Evolutionary conservation across 176 grass and related monocot genomes (phyloP).

Genomic region (Pontederia crassipes): DNA sequence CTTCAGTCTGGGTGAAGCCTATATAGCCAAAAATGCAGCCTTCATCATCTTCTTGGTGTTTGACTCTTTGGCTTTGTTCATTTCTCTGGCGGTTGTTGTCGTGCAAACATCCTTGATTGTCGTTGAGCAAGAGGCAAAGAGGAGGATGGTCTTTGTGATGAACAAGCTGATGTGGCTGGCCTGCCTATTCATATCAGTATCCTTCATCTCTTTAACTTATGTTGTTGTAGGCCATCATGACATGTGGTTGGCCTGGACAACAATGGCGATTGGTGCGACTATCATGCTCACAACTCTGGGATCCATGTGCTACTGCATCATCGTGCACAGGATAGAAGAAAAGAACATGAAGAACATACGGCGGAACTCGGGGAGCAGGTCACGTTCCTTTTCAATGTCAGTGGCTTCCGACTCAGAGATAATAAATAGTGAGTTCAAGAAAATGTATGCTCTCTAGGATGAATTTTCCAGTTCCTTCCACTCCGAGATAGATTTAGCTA

Average conservation of each 20-base stretch:
- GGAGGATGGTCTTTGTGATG: conserved; percentile 9
- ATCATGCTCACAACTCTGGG: conserved; percentile 8
- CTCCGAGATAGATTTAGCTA: not conserved
- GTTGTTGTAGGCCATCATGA: not conserved
- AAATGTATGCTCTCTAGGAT: not conserved
- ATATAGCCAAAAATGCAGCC: conserved; percentile 2
- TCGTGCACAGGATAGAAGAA: conserved; percentile 3
- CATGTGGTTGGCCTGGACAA: conserved; percentile 3
- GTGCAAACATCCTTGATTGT: conserved; percentile 8
- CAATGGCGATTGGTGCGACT: conserved; percentile 2
- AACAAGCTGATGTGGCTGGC: conserved; percentile 9
- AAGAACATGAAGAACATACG: conserved; percentile 2
- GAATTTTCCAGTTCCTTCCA: not conserved
- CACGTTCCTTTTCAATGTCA: not conserved
- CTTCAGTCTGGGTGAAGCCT: conserved; percentile 2
- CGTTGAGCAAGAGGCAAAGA: conserved; percentile 3
- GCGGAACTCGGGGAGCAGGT: not conserved
- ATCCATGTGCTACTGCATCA: conserved; percentile 1
- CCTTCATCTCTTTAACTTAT: conserved; percentile 5
- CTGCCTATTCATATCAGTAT: not conserved
- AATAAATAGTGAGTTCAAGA: conserved; percentile 5
- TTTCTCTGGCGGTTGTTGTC: conserved; percentile 3
- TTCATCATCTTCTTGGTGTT: conserved; percentile 11
- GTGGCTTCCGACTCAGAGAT: not conserved
- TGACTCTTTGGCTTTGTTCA: conserved; percentile 6